These are phyloP conservation scores for Trichoderma sp. DNA, from an alignment of 2,329 filamentous ascomycete genomes.

Conservation along the genomic window DNA sequence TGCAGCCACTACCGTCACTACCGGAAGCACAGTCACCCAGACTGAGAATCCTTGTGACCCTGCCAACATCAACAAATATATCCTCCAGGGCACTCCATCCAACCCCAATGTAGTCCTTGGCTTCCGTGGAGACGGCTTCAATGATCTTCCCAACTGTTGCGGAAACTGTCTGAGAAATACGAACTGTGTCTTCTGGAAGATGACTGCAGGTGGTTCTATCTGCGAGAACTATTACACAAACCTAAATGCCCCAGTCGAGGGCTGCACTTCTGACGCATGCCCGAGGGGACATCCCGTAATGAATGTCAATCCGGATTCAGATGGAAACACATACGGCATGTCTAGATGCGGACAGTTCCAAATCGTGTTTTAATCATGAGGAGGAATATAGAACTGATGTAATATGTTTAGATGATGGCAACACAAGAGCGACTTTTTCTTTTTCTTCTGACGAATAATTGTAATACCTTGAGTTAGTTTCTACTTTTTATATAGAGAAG, in stretches of 20 bases:
- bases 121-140: not conserved
- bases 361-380: not conserved
- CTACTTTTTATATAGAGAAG: not conserved
- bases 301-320: not conserved
- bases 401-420: not conserved
- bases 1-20: not conserved
- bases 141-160: not conserved
- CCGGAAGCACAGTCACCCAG: not conserved
- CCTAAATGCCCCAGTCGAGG: not conserved
- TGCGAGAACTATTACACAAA: not conserved
- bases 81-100: not conserved
- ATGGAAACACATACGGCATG: not conserved
- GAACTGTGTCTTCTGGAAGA: not conserved
- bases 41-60: not conserved
- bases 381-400: not conserved
- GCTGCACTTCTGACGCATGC: not conserved
- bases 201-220: not conserved
- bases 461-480: not conserved
- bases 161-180: not conserved
- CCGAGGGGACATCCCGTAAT: not conserved
- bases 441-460: not conserved
- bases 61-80: not conserved
- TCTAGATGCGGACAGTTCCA: not conserved
- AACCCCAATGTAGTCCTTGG: not conserved
- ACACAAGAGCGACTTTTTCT: not conserved